Conservation (phyloP, 441 rosid genomes). For the Arabidopsis hybrid region DNA sequence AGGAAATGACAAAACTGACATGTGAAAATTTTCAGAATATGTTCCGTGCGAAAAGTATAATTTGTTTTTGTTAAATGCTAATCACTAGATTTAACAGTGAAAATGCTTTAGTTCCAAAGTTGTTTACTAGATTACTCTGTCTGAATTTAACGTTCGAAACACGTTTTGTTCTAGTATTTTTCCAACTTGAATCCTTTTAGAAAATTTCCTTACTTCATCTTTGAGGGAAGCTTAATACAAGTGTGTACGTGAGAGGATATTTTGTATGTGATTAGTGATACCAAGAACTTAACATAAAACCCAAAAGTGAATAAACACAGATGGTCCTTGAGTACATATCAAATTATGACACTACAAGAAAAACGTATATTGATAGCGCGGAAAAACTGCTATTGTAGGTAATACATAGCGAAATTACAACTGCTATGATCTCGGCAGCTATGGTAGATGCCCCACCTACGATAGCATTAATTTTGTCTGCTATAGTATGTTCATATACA, state of each 20-base stretch:
- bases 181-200: not conserved
- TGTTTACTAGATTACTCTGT: not conserved
- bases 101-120: not conserved
- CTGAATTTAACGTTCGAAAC: not conserved
- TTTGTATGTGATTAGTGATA: not conserved
- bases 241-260: not conserved
- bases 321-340: not conserved
- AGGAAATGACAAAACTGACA: slow-evolving; percentile 31
- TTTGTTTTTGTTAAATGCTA: slow-evolving; percentile 3
- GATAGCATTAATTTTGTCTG: too few relatives aligned
- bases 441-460: too few relatives aligned
- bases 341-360: too few relatives aligned
- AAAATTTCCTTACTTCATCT: not conserved
- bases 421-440: too few relatives aligned
- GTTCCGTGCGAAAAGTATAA: slow-evolving; percentile 15
- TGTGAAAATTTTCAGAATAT: slow-evolving; percentile 8
- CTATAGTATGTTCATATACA: too few relatives aligned
- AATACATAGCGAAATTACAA: too few relatives aligned
- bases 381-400: too few relatives aligned
- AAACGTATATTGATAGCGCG: too few relatives aligned
- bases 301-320: not conserved
- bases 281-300: not conserved
- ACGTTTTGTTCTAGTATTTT: not conserved
- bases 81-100: not conserved
- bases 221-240: not conserved